Evolutionary conservation across 2,329 filamentous ascomycete genomes (phyloP).

Genomic region (Aspergillus hiratsukae): DNA sequence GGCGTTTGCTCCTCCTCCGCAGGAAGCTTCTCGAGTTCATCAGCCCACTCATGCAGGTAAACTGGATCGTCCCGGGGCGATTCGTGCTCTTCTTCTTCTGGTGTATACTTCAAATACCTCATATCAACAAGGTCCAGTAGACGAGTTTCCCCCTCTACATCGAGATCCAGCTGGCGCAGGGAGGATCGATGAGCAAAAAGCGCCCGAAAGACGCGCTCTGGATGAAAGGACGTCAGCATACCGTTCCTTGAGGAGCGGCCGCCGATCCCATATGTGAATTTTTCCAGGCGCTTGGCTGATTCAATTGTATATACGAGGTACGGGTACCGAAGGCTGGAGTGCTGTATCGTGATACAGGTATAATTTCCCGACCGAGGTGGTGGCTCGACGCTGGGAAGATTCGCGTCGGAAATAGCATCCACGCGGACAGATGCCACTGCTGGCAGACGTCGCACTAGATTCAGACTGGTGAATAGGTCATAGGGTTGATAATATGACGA

Average conservation of each 20-base stretch:
- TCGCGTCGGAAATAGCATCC: not conserved
- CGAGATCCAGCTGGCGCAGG: not conserved
- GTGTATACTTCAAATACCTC: not conserved
- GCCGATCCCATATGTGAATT: not conserved
- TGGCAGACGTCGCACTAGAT: not conserved
- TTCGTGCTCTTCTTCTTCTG: not conserved
- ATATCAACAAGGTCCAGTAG: not conserved
- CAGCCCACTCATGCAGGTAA: not conserved
- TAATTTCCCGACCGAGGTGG: not conserved
- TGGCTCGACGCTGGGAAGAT: not conserved
- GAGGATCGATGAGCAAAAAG: not conserved
- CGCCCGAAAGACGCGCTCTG: not conserved
- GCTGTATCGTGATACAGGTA: not conserved
- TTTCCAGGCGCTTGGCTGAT: not conserved
- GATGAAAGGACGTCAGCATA: not conserved
- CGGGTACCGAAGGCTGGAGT: not conserved
- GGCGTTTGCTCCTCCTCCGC: not conserved
- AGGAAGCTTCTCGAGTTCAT: not conserved
- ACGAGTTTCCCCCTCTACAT: not conserved
- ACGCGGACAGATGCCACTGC: not conserved
- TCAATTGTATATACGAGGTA: not conserved
- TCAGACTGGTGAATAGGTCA: not conserved
- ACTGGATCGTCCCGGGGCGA: not conserved
- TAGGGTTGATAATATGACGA: slow-evolving; percentile 1
- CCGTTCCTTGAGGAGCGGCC: not conserved